phyloP scores from a whole-genome alignment of 2,329 filamentous ascomycete species.

The Sporothrix sp. region DNA sequence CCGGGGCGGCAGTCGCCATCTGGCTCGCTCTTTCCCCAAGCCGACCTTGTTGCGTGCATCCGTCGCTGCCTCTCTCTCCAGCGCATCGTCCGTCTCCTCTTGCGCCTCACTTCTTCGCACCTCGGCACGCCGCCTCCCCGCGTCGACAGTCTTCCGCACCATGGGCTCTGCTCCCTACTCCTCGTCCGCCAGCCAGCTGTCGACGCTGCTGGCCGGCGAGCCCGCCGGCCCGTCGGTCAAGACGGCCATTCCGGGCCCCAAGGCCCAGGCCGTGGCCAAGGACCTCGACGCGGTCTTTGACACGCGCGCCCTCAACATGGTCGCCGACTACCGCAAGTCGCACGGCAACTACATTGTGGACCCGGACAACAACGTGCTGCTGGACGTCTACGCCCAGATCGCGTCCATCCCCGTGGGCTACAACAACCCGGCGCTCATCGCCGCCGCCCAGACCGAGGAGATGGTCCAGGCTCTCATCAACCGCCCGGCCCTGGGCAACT shows the following conservation, averaged over 20 bases:
- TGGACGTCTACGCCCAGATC: constrained; percentile 84
- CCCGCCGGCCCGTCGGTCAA: constrained; percentile 43
- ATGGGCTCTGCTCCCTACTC: constrained; percentile 16
- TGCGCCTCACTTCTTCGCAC: not conserved
- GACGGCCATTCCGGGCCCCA: constrained; percentile 64
- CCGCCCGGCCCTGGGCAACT: constrained; percentile 82
- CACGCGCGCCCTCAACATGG: constrained; percentile 75
- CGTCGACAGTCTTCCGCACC: constrained; percentile 4
- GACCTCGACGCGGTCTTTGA: constrained; percentile 74
- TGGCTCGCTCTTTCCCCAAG: constrained; percentile 10
- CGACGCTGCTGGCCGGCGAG: constrained; percentile 29
- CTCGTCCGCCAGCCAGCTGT: constrained; percentile 20
- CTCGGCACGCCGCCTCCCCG: not conserved
- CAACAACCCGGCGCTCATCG: constrained; percentile 70
- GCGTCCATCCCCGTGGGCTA: constrained; percentile 88
- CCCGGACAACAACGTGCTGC: constrained; percentile 58
- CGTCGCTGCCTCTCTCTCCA: not conserved
- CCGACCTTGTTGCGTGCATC: not conserved
- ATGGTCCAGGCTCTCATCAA: constrained; percentile 79
- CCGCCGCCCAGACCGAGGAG: constrained; percentile 62
- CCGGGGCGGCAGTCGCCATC: constrained; percentile 10
- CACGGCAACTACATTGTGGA: constrained; percentile 73
- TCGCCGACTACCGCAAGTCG: constrained; percentile 64
- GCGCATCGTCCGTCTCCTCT: not conserved
- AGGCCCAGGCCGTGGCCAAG: constrained; percentile 57